Evolutionary conservation across 257 asterid species (phyloP), one percentile per base, ranked within the genome.

Genomic region (Primulina tabacum): DNA sequence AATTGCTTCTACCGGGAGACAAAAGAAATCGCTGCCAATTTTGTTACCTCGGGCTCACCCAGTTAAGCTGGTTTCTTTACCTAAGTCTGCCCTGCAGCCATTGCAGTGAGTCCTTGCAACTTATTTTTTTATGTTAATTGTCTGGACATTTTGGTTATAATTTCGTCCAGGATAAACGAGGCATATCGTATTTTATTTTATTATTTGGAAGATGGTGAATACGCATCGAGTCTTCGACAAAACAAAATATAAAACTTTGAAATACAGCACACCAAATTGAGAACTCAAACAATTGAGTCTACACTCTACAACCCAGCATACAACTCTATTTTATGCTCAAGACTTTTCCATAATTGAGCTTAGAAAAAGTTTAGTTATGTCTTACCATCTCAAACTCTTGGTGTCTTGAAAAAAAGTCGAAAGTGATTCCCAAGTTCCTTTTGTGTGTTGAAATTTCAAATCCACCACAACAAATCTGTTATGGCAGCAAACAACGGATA

Each of bases 71-170:
- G 78, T 72, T 7, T 11, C 77, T 69, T 4, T 30, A 62, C 71
- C 75, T 12, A 79, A 71, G 70, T 75, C 80, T 55, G 60, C 75
- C 53, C 35, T 68, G 79, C 75, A 60, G 72, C 77, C 80, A 29
- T 63, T 66, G 70, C 32, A 60, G 93, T 88, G 68, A 73, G 80
- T 60, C 26, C 61, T 65, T 37, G 55, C 47, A 29, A 26, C 62
- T 53, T 1, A 20, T 8, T 56, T 16, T 53, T 50, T 12, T 60
- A 37, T 32, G 18, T 20, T 52, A 12, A 29, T 38, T 43, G 9
- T 43, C 37, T 60, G 40, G 18, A 12, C n/a, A 8, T 59, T 17
- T 59, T 24, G 17, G 17, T n/a, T 60, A 11, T 43, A 43, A 43
- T 12, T 12, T 43, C 6, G 17, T 43, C n/a, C 17, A 43, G 53